A percentile compares a stretch with the other conserved stretches of the same genome.
Conservation (phyloP, 2,329 filamentous ascomycete species). For the Alternaria brassicicola region DNA sequence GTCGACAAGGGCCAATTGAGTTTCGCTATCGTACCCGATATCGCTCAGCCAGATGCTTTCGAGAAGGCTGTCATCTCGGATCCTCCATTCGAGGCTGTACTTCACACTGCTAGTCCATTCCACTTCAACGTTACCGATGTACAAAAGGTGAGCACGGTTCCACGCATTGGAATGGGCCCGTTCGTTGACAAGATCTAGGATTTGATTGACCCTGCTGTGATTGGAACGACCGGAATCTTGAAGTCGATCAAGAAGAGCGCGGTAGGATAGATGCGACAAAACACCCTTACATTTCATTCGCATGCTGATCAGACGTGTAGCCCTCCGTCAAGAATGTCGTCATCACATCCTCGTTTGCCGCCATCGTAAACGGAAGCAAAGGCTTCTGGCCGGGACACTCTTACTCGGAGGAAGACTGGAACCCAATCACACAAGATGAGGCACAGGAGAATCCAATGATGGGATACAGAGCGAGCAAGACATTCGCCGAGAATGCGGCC, state of each 20-base stretch:
- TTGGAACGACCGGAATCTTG: conserved; percentile 67
- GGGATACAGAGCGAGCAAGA: conserved; percentile 64
- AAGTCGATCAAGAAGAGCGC: conserved; percentile 58
- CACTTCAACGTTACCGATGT: conserved; percentile 75
- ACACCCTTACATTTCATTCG: neutral
- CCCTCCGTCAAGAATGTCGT: conserved; percentile 75
- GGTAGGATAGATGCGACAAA: neutral
- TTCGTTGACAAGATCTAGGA: conserved; percentile 37
- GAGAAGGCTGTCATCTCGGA: conserved; percentile 64
- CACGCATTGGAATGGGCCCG: fast-evolving
- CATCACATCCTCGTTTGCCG: conserved; percentile 72
- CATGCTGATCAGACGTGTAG: neutral
- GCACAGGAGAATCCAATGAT: conserved; percentile 51
- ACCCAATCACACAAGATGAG: conserved; percentile 60
- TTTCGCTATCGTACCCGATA: conserved; percentile 73
- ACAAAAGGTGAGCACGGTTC: conserved; percentile 58
- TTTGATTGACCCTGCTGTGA: conserved; percentile 65
- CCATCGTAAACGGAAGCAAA: conserved; percentile 64
- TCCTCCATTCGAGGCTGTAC: conserved; percentile 72
- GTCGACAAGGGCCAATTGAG: conserved; percentile 63
- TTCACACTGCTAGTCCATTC: conserved; percentile 63
- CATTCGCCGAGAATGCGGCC: conserved; percentile 63
- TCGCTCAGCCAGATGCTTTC: conserved; percentile 73
- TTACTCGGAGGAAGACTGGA: conserved; percentile 64
- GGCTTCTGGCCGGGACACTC: conserved; percentile 56